A percentile compares a stretch with the other conserved stretches of the same genome.
Conservation (phyloP, 2,329 filamentous ascomycete genomes). For the Fusarium duplospermum region DNA sequence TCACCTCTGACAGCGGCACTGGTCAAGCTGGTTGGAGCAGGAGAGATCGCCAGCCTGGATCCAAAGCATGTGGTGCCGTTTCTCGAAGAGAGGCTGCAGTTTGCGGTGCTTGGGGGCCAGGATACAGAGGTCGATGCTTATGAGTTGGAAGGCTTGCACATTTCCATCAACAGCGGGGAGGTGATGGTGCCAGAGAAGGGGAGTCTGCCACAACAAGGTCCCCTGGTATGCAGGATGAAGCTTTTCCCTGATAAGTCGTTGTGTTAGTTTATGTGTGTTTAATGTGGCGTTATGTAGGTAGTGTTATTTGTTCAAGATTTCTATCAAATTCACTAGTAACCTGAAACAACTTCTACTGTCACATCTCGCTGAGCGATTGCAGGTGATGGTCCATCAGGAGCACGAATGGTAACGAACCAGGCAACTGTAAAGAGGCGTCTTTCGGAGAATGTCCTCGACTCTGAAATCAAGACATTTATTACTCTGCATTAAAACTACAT, state of each 20-base stretch:
- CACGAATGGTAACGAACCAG: background rate
- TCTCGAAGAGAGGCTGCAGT: constrained; percentile 53
- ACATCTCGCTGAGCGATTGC: background rate
- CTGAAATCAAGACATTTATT: background rate
- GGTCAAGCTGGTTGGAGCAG: constrained; percentile 54
- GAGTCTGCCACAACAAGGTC: background rate
- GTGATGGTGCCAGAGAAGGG: constrained; percentile 43
- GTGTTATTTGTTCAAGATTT: background rate
- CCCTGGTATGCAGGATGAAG: background rate
- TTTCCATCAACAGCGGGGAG: constrained; percentile 47
- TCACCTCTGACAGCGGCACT: constrained; percentile 64
- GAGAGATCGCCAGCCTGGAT: constrained; percentile 53
- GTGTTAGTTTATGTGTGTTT: background rate
- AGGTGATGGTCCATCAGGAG: background rate
- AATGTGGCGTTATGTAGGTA: background rate
- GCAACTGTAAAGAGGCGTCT: background rate
- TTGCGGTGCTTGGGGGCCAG: constrained; percentile 46
- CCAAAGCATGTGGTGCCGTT: constrained; percentile 54
- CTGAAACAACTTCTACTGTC: background rate
- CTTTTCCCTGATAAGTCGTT: background rate
- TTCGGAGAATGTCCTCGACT: background rate
- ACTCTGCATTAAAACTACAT: background rate
- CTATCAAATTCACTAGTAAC: background rate
- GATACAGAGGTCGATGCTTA: constrained; percentile 40
- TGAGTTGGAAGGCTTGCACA: constrained; percentile 45